phyloP scores from a whole-genome alignment of 495 filamentous ascomycete genomes.

The Penicillium bovifimosum region DNA sequence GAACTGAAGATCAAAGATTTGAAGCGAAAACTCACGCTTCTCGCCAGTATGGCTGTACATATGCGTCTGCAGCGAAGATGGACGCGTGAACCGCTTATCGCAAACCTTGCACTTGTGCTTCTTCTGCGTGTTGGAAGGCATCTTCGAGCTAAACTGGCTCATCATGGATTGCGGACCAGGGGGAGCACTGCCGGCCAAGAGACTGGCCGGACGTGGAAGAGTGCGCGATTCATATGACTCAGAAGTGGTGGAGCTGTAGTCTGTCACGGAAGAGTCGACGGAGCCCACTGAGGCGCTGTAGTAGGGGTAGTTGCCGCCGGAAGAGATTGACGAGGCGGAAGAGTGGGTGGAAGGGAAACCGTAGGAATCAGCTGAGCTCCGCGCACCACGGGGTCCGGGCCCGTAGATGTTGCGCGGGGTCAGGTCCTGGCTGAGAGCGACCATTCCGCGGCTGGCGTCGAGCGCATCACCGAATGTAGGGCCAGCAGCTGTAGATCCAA shows the following conservation, averaged over 20 bases:
- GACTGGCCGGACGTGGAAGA: slow-evolving; percentile 68
- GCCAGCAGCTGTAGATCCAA: slow-evolving; percentile 40
- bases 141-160: slow-evolving; percentile 96
- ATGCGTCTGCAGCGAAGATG: slow-evolving; percentile 93
- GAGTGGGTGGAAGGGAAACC: slow-evolving; percentile 91
- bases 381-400: slow-evolving; percentile 56
- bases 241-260: slow-evolving; percentile 82
- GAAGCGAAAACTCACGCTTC: slow-evolving; percentile 72
- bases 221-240: slow-evolving; percentile 88
- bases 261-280: slow-evolving; percentile 85
- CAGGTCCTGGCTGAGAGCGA: slow-evolving; percentile 82
- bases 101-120: slow-evolving; percentile 99
- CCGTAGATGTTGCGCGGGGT: slow-evolving; percentile 87
- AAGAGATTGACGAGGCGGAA: slow-evolving; percentile 91
- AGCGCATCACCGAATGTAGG: slow-evolving; percentile 62
- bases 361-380: slow-evolving; percentile 82
- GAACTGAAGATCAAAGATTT: background rate
- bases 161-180: slow-evolving; percentile 96
- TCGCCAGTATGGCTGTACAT: slow-evolving; percentile 99
- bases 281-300: slow-evolving; percentile 76
- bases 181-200: slow-evolving; percentile 60
- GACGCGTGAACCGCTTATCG: slow-evolving; percentile 96
- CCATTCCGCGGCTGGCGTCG: slow-evolving; percentile 84
- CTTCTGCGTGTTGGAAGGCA: slow-evolving; percentile 94
- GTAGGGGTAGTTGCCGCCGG: slow-evolving; percentile 62